A percentile compares a stretch with the other conserved stretches of the same genome.
phyloP scores from a whole-genome alignment of 768 basidiomycete genomes.

The Harrya chromipes region DNA sequence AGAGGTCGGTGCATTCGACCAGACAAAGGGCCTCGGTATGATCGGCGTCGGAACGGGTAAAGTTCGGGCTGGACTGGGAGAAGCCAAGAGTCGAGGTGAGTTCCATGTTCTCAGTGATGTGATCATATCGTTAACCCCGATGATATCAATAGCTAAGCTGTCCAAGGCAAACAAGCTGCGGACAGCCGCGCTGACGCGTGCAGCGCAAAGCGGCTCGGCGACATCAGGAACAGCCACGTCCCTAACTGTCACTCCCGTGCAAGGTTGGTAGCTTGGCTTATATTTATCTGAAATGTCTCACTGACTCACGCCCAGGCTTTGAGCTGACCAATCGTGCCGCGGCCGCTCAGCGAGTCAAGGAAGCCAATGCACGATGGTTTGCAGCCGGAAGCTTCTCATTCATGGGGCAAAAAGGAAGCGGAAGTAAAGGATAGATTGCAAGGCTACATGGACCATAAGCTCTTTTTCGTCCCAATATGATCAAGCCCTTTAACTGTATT shows the following conservation, averaged over 20 bases:
- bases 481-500: neutral
- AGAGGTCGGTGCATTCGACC: slow-evolving; percentile 94
- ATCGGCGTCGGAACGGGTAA: slow-evolving; percentile 85
- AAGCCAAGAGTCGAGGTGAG: slow-evolving; percentile 88
- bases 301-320: slow-evolving; percentile 51
- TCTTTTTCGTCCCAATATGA: neutral
- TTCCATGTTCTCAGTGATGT: slow-evolving; percentile 3
- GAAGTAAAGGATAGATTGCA: slow-evolving; percentile 20
- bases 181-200: slow-evolving; percentile 76
- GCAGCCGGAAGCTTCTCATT: slow-evolving; percentile 82
- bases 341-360: slow-evolving; percentile 83
- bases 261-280: slow-evolving; percentile 51
- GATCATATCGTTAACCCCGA: neutral
- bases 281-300: neutral
- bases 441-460: neutral
- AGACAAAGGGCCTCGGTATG: slow-evolving; percentile 99
- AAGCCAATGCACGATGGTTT: slow-evolving; percentile 98
- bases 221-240: slow-evolving; percentile 87
- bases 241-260: slow-evolving; percentile 91
- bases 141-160: slow-evolving; percentile 70
- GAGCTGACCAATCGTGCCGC: slow-evolving; percentile 93
- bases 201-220: slow-evolving; percentile 53
- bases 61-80: slow-evolving; percentile 83
- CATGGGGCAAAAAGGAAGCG: slow-evolving; percentile 53
- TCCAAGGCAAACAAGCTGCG: slow-evolving; percentile 93